Evolutionary conservation across 2,329 filamentous ascomycete genomes (phyloP).

Genomic region (Fusarium sp.): DNA sequence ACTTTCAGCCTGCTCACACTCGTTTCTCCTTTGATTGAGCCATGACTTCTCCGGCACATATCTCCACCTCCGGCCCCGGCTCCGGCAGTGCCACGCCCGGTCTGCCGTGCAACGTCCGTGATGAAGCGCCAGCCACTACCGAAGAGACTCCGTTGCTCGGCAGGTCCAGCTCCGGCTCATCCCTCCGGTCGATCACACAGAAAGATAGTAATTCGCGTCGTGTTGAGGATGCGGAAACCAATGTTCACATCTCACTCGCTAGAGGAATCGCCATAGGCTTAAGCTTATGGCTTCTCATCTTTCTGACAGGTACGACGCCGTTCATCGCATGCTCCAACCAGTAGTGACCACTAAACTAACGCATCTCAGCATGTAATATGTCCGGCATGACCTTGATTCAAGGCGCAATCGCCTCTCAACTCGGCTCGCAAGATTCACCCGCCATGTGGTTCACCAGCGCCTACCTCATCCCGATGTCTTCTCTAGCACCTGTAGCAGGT

Average conservation of each 20-base stretch:
- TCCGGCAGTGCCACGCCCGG: slow-evolving; percentile 19
- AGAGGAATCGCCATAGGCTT: slow-evolving; percentile 59
- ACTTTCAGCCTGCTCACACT: neutral
- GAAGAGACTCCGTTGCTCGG: slow-evolving; percentile 42
- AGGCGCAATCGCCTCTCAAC: slow-evolving; percentile 77
- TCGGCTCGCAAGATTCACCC: slow-evolving; percentile 77
- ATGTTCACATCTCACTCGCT: slow-evolving; percentile 42
- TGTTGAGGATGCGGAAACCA: slow-evolving; percentile 20
- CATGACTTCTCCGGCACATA: slow-evolving; percentile 18
- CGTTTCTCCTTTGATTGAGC: neutral
- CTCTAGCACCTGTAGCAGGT: slow-evolving; percentile 75
- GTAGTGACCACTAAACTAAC: slow-evolving; percentile 4
- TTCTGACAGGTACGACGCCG: slow-evolving; percentile 41
- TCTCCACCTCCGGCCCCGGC: slow-evolving; percentile 9
- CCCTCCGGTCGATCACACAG: neutral
- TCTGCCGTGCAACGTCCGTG: slow-evolving; percentile 9
- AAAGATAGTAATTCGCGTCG: slow-evolving; percentile 7
- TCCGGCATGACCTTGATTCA: slow-evolving; percentile 85
- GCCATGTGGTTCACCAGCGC: slow-evolving; percentile 85
- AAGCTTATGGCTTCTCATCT: slow-evolving; percentile 46
- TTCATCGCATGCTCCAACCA: neutral
- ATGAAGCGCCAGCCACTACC: slow-evolving; percentile 4
- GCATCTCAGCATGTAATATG: slow-evolving; percentile 71
- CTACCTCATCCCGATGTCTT: slow-evolving; percentile 73
- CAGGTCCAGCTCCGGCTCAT: slow-evolving; percentile 10